Base-by-base conservation (phyloP, 352 stramenopile species). In the Phytophthora parvispora region DNA sequence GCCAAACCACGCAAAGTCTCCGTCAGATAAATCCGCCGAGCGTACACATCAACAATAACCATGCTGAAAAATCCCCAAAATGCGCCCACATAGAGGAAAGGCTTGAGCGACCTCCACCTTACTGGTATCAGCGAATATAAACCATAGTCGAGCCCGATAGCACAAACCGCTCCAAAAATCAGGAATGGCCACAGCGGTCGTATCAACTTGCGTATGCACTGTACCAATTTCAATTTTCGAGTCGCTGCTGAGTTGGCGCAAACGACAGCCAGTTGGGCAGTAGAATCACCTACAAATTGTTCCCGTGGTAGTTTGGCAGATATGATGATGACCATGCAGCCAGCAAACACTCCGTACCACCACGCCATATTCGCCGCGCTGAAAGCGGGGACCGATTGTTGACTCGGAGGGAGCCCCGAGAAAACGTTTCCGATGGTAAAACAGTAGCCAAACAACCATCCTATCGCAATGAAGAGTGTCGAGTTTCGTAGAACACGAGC, bases 21-120 rank as follows among this genome's bases (percentile, higher is more conserved):
- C 15, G 55, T 72, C 43, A 54, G 27, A 29, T 38, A 58, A 52
- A 72, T 72, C 4, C 54, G 40, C 18, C 64, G 49, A 29, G 43
- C 50, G 32, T 57, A 38, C 8, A 72, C 15, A 10, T 72, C 56
- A 10, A 47, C 50, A 25, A 57, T 52, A 1, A 72, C 50, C 29
- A 64, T 57, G 25, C 59, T 60, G 40, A 62, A 62, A 36, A 42
- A 59, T 1, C 48, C 42, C 28, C 64, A 65, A 38, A 72, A 55
- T 6, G 48, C 43, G 3, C 22, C 51, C 22, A 67, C 40, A 27
- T 72, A 72, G 49, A 73, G 36, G 32, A 52, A 55, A 16, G 61
- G 57, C 45, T 73, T 72, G 57, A 53, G 40, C 7, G 51, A 8
- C 16, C 24, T 40, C 28, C 22, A 36, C 16, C 27, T 25, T 12